Percentiles rank a stretch among this genome's conserved stretches.
These are phyloP conservation scores for Claviceps monticola DNA, from an alignment of 2,329 filamentous ascomycete species.

Conservation along the genomic window DNA sequence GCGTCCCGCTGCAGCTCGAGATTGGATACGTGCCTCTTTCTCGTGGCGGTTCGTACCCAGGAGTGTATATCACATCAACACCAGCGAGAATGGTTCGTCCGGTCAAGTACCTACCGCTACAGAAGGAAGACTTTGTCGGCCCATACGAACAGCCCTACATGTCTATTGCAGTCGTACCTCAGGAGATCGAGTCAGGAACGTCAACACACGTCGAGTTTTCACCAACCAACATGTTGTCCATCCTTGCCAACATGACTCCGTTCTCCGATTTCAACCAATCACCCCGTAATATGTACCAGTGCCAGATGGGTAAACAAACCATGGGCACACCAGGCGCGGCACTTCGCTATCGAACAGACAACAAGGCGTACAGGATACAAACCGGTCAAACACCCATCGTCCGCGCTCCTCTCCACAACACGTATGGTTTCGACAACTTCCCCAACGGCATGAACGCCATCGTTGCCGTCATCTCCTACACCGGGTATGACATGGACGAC, in stretches of 20 bases:
- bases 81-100: slow-evolving; percentile 79
- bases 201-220: slow-evolving; percentile 90
- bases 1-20: slow-evolving; percentile 72
- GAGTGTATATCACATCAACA: slow-evolving; percentile 83
- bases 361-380: slow-evolving; percentile 90
- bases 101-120: slow-evolving; percentile 80
- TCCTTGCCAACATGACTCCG: slow-evolving; percentile 95
- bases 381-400: slow-evolving; percentile 94
- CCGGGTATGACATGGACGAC: slow-evolving; percentile 99
- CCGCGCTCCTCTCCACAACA: slow-evolving; percentile 81
- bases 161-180: slow-evolving; percentile 86
- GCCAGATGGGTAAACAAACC: slow-evolving; percentile 98
- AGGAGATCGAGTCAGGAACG: slow-evolving; percentile 74
- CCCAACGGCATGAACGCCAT: slow-evolving; percentile 92
- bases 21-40: slow-evolving; percentile 85
- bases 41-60: slow-evolving; percentile 86
- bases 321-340: slow-evolving; percentile 94
- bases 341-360: slow-evolving; percentile 77
- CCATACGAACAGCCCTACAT: slow-evolving; percentile 96
- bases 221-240: slow-evolving; percentile 93
- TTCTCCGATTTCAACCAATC: slow-evolving; percentile 99
- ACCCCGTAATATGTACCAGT: slow-evolving; percentile 97
- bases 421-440: slow-evolving; percentile 95
- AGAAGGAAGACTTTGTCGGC: slow-evolving; percentile 77
- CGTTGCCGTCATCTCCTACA: slow-evolving; percentile 96